Evolutionary conservation across 495 filamentous ascomycete species (phyloP), one percentile per base, ranked within the genome.

Genomic region (Monascus purpureus): DNA sequence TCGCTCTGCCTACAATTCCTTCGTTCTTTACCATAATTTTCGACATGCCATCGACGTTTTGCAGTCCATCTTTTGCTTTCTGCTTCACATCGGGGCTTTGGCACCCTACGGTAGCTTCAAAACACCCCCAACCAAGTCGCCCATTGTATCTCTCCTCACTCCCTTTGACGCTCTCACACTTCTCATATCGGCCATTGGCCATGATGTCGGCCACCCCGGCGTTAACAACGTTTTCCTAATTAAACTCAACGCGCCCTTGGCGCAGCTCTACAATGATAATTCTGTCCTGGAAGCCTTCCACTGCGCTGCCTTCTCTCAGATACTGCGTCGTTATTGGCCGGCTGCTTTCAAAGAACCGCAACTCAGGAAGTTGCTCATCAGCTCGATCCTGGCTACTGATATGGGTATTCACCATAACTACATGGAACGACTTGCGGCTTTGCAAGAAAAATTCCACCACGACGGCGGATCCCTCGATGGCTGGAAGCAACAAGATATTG

Each of bases 1-100:
- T 47, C 76, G 83, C 31, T 72, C 74, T 28, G 80, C 92, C 11
- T 96, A 97, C 58, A 94, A 95, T 47, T 74, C 70, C 30, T 93
- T 93, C 51, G 84, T 97, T 23, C 81, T 88, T n/a, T 97, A 96
- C 47, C 90, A 97, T 59, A 97, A 97, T 51, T 97, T 95, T 54
- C 83, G 90, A 29, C 90, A 97, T 52, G 90, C 92, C 5, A 75
- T 90, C 31, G 90, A 97, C 61, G 90, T 97, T 24, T 66, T 95
- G 43, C 90, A 97, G 56, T 92, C 90, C 2, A 68, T 81, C 24
- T 97, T 95, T 53, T 77, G 78, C 57, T 93, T 94, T 46, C 67
- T 97, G n/a, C 63, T 95, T 31, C 70, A 72, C 27, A 77, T 95
- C 27, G 80, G 81, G 25, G 72, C 75, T 5, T 57, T 94, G 28